Evolutionary conservation across 768 basidiomycete genomes (phyloP).

Genomic region (Rickenella mellea): DNA sequence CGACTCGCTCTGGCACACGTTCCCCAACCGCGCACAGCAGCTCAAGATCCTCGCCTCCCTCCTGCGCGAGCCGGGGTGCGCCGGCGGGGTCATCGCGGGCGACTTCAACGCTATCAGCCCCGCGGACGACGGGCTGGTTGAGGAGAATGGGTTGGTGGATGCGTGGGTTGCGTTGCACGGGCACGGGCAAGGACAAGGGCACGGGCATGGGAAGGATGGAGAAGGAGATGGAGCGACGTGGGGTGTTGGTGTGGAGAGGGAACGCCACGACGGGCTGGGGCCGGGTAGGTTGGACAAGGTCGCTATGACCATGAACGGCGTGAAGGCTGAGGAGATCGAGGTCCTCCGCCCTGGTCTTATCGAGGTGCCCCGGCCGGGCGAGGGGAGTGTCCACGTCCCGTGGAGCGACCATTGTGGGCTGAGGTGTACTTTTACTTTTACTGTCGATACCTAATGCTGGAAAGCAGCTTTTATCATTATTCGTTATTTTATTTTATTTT

Average conservation of each 20-base stretch:
- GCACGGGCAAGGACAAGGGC: background rate
- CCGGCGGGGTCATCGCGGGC: slow-evolving; percentile 34
- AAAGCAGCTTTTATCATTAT: slow-evolving; percentile 1
- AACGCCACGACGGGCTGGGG: slow-evolving; percentile 18
- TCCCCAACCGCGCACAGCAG: slow-evolving; percentile 19
- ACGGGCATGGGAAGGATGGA: slow-evolving; percentile 16
- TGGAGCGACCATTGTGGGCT: slow-evolving; percentile 32
- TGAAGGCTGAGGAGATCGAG: slow-evolving; percentile 24
- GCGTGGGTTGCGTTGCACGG: slow-evolving; percentile 29
- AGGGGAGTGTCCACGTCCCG: slow-evolving; percentile 13
- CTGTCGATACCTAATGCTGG: slow-evolving; percentile 2
- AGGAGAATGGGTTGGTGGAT: slow-evolving; percentile 29
- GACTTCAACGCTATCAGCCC: slow-evolving; percentile 35
- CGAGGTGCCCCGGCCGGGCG: slow-evolving; percentile 18
- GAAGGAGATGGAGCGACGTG: slow-evolving; percentile 29
- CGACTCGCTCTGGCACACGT: slow-evolving; percentile 19
- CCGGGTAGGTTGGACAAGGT: slow-evolving; percentile 32
- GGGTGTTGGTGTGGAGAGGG: slow-evolving; percentile 21
- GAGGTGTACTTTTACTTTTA: slow-evolving; percentile 19
- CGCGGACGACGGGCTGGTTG: slow-evolving; percentile 25
- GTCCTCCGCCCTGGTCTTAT: slow-evolving; percentile 26
- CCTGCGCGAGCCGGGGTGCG: slow-evolving; percentile 31
- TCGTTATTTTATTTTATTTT: too few species aligned
- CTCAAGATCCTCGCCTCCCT: slow-evolving; percentile 23
- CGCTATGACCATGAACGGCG: slow-evolving; percentile 26